These are phyloP conservation scores for Yamadazyma akitaensis DNA, from an alignment of 805 yeast species.

Conservation along the genomic window DNA sequence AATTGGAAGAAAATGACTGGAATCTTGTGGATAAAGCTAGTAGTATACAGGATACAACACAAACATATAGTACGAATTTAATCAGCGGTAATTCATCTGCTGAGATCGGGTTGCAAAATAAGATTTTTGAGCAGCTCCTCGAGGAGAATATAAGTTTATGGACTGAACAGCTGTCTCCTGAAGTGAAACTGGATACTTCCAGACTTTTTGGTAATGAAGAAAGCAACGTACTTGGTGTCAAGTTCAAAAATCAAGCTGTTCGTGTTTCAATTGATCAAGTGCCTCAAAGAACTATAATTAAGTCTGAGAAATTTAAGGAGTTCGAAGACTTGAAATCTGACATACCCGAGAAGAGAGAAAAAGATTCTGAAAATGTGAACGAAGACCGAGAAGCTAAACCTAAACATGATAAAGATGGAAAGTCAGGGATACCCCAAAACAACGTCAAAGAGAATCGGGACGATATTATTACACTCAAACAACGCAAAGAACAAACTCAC, in stretches of 20 bases:
- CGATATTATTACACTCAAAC: constrained; percentile 41
- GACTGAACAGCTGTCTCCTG: background rate
- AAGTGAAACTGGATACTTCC: constrained; percentile 9
- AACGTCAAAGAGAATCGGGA: constrained; percentile 11
- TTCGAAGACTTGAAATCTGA: constrained; percentile 3
- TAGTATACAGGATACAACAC: background rate
- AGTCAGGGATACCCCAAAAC: background rate
- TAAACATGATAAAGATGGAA: background rate
- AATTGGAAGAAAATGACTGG: constrained; percentile 35
- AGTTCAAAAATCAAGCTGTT: constrained; percentile 13
- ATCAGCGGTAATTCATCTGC: background rate
- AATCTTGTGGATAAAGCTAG: constrained; percentile 29
- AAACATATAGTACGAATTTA: background rate
- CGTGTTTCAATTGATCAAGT: constrained; percentile 13
- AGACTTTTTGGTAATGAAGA: constrained; percentile 14
- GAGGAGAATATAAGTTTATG: constrained; percentile 13
- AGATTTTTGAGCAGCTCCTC: constrained; percentile 12
- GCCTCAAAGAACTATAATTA: constrained; percentile 11
- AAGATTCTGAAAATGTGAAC: background rate
- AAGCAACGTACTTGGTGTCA: constrained; percentile 19
- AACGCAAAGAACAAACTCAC: constrained; percentile 8
- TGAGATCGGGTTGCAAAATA: constrained; percentile 4
- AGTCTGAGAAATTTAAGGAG: constrained; percentile 11
- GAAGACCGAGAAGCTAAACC: background rate
- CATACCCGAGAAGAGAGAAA: background rate